Evolutionary conservation across 1,284 basidiomycete species (phyloP), one percentile per base, ranked within the genome.

Genomic region (Ceratobasidium sp.): DNA sequence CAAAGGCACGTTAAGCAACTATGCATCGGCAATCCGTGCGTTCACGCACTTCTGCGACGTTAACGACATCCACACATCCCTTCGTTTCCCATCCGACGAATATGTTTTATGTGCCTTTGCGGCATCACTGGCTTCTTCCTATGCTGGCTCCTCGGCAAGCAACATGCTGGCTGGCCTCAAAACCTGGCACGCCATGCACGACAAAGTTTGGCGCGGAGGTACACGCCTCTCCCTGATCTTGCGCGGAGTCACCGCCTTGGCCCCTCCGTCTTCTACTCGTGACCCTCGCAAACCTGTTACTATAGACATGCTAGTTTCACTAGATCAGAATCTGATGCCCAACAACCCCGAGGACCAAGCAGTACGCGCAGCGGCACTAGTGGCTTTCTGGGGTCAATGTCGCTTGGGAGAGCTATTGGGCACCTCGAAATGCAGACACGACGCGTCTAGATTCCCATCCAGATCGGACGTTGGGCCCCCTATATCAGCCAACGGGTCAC

Each of bases 181-280:
- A 51, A 79, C 80, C 2, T 83, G 80, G 80, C 83, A 84, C 63
- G 51, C 76, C 8, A 33, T 74, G 0, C 78, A 83, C 36, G 73
- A 77, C 22, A 62, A 57, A 1, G n/a, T 64, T 0, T 84, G 81
- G 81, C 57, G 78, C 1, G 81, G 80, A 0, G 69, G 78, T 3
- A 8, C 64, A 0, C 76, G 75, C 0, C 77, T 84, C 0, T 60
- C 62, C 0, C 76, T 79, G 6, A 71, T 81, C 0, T 51, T 83
- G 0, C 71, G 76, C 11, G 81, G 81, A 5, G 78, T 79, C 15
- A 57, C 77, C 7, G 79, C 79, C 24, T 67, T 79, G 1, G 64
- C 80, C 4, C 82, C 82, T 1, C 33, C 41, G 0, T 60, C 74
- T 1, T 78, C 79, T 2, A 74, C 63, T n/a, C 73, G 72, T 4